Percentiles rank a stretch among this genome's conserved stretches.
Evolutionary conservation across 176 grass and related monocot genomes (phyloP).

Genomic region (Triticum turgidum): DNA sequence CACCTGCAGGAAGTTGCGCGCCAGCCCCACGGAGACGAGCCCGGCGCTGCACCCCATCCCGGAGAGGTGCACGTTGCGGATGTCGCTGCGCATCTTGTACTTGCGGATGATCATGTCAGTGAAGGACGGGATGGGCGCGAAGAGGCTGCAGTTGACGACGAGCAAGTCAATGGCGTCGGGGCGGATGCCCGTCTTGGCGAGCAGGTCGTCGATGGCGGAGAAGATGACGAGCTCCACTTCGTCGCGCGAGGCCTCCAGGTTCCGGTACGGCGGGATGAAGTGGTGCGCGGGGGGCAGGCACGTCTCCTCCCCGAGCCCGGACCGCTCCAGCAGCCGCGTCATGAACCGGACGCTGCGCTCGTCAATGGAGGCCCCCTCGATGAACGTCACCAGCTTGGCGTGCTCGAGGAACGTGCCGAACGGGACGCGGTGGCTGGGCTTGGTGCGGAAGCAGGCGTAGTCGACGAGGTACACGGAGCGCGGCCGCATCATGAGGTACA

Average conservation of each 20-base stretch:
- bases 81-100: slow-evolving; percentile 50
- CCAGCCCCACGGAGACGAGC: slow-evolving; percentile 51
- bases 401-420: slow-evolving; percentile 52
- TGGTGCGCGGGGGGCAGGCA: slow-evolving; percentile 42
- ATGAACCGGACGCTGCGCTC: slow-evolving; percentile 52
- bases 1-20: slow-evolving; percentile 45
- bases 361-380: background rate
- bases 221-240: slow-evolving; percentile 52
- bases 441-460: slow-evolving; percentile 56
- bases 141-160: slow-evolving; percentile 68
- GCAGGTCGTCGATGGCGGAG: slow-evolving; percentile 52
- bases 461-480: slow-evolving; percentile 55
- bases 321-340: slow-evolving; percentile 43
- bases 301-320: slow-evolving; percentile 59
- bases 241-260: slow-evolving; percentile 30
- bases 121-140: slow-evolving; percentile 55
- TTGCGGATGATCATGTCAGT: slow-evolving; percentile 50
- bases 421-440: slow-evolving; percentile 38
- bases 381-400: background rate
- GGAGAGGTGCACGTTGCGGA: slow-evolving; percentile 46
- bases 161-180: slow-evolving; percentile 40
- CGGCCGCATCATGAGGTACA: slow-evolving; percentile 26
- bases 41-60: slow-evolving; percentile 72
- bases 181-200: slow-evolving; percentile 40
- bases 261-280: slow-evolving; percentile 45